Conservation (phyloP, 2,329 filamentous ascomycete genomes). For the Aspergillus sclerotialis region DNA sequence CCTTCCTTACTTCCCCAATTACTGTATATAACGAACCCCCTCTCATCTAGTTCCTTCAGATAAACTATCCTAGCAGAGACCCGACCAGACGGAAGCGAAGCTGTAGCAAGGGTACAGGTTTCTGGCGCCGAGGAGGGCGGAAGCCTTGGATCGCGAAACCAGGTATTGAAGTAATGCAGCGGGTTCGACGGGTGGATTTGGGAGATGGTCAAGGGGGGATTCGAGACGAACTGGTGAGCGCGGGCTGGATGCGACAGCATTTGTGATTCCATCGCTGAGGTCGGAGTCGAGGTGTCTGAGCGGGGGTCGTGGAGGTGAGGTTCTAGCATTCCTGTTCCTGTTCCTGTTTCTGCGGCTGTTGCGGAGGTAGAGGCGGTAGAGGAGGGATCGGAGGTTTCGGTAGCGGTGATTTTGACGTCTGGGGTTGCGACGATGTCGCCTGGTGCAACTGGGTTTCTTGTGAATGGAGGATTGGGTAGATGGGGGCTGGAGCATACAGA, state of each 20-base stretch:
- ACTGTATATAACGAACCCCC: conserved; percentile 84
- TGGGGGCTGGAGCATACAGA: too few species aligned
- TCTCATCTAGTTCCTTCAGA: conserved; percentile 81
- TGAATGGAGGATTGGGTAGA: too few species aligned
- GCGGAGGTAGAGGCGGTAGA: conserved; percentile 5
- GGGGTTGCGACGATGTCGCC: conserved; percentile 30
- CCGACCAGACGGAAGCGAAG: conserved; percentile 71
- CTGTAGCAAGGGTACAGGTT: conserved; percentile 81
- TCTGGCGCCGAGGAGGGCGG: conserved; percentile 67
- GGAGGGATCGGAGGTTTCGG: conserved; percentile 9
- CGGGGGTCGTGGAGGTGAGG: conserved; percentile 14
- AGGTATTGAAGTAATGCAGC: conserved; percentile 76
- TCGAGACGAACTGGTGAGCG: conserved; percentile 37
- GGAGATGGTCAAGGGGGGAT: conserved; percentile 35
- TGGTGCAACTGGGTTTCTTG: conserved; percentile 38
- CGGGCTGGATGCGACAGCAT: conserved; percentile 32
- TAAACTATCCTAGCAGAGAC: conserved; percentile 85
- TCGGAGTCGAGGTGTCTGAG: conserved; percentile 30
- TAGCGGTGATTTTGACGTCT: conserved; percentile 8
- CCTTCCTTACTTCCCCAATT: conserved; percentile 71
- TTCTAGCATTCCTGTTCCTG: conserved; percentile 1
- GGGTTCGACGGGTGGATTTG: conserved; percentile 47
- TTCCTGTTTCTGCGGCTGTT: conserved; percentile 1
- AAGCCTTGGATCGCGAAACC: conserved; percentile 71
- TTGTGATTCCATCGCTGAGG: conserved; percentile 24